Conservation (phyloP, 768 basidiomycete species). For the Termitomyces sp. region DNA sequence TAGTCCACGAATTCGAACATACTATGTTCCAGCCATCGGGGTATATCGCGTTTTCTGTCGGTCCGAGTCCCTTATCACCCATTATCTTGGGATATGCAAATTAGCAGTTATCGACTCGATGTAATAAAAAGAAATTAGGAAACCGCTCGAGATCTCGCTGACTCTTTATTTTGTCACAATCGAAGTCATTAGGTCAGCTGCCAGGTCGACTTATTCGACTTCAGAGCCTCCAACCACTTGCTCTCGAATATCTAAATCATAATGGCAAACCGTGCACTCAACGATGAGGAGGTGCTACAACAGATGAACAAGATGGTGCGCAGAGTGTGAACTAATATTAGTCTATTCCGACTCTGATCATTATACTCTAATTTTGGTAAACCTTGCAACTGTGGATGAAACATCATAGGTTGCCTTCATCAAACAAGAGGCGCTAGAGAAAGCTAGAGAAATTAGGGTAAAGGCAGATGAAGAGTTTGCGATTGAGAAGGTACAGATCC, state of each 20-base stretch:
- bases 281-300: constrained; percentile 91
- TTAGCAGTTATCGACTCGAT: not conserved
- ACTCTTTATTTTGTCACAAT: constrained; percentile 13
- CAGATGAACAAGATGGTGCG: constrained; percentile 99
- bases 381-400: not conserved
- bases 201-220: not conserved
- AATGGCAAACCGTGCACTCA: constrained; percentile 76
- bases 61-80: not conserved
- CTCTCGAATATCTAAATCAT: constrained; percentile 8
- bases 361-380: not conserved
- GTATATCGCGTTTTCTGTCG: not conserved
- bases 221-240: not conserved
- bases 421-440: constrained; percentile 97
- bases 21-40: not conserved
- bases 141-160: too few species aligned
- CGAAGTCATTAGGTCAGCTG: constrained; percentile 1
- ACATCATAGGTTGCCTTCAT: constrained; percentile 84
- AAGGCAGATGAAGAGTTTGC: constrained; percentile 99
- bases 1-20: not conserved
- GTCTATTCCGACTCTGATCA: constrained; percentile 7
- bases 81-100: not conserved
- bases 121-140: too few species aligned
- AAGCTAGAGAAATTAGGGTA: constrained; percentile 93
- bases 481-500: constrained; percentile 78
- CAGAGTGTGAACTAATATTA: constrained; percentile 7